These are phyloP conservation scores for Lyophyllum decastes DNA, from an alignment of 768 basidiomycete species.

Conservation along the genomic window DNA sequence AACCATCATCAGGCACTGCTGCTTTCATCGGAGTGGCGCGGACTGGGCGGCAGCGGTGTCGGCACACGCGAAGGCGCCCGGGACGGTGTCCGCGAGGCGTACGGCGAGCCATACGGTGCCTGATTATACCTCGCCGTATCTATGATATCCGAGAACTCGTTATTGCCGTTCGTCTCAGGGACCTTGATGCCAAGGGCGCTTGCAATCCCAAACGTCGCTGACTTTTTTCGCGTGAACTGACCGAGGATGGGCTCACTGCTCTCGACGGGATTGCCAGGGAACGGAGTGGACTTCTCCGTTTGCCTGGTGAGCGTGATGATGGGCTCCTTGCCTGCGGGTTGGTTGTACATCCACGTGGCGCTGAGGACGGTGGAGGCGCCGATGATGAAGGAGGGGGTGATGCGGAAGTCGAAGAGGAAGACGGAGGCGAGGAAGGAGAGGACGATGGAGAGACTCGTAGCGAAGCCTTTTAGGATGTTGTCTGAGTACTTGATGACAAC, in stretches of 20 bases:
- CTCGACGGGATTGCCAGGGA: slow-evolving; percentile 36
- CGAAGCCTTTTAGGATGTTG: slow-evolving; percentile 97
- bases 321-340: slow-evolving; percentile 45
- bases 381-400: slow-evolving; percentile 85
- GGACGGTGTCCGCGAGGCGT: slow-evolving; percentile 34
- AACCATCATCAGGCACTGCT: slow-evolving; percentile 10
- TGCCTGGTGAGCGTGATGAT: slow-evolving; percentile 25
- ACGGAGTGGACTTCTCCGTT: slow-evolving; percentile 28
- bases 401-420: slow-evolving; percentile 84
- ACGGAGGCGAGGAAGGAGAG: slow-evolving; percentile 94
- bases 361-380: slow-evolving; percentile 84
- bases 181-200: slow-evolving; percentile 46
- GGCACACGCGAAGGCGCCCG: slow-evolving; percentile 33
- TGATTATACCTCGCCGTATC: slow-evolving; percentile 38
- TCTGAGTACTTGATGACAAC: slow-evolving; percentile 97
- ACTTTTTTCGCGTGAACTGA: slow-evolving; percentile 49
- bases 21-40: slow-evolving; percentile 12
- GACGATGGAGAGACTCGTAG: slow-evolving; percentile 91
- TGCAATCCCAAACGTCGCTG: slow-evolving; percentile 49
- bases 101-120: slow-evolving; percentile 45
- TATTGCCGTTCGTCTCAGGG: slow-evolving; percentile 12
- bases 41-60: slow-evolving; percentile 24
- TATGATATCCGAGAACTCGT: slow-evolving; percentile 26
- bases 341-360: slow-evolving; percentile 96
- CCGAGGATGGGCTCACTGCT: slow-evolving; percentile 62